phyloP scores from a whole-genome alignment of 1,284 basidiomycete genomes.

The Porogramme epimiltina region DNA sequence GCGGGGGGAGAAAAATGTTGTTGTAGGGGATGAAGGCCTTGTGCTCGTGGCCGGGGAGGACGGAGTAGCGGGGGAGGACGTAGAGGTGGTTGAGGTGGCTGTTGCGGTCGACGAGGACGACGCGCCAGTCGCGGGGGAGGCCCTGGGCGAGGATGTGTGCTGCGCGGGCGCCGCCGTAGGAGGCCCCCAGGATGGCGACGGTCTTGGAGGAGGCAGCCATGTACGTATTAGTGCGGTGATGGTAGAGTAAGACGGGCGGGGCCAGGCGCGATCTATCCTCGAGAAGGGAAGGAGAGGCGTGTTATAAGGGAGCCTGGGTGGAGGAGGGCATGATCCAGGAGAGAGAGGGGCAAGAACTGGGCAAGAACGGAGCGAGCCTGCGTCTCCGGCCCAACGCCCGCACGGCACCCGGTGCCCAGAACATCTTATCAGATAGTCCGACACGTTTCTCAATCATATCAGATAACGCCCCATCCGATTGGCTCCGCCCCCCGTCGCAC shows the following conservation, averaged over 20 bases:
- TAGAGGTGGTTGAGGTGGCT: slow-evolving; percentile 49
- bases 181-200: slow-evolving; percentile 60
- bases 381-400: background rate
- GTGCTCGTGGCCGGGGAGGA: slow-evolving; percentile 70
- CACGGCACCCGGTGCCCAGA: background rate
- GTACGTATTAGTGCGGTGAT: slow-evolving; percentile 22
- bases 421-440: slow-evolving; percentile 22
- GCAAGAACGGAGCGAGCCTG: too few species aligned
- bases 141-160: slow-evolving; percentile 56
- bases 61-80: slow-evolving; percentile 63
- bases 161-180: slow-evolving; percentile 60
- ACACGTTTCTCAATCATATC: slow-evolving; percentile 17
- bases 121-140: slow-evolving; percentile 61
- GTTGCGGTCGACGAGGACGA: slow-evolving; percentile 76
- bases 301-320: slow-evolving; percentile 17
- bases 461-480: slow-evolving; percentile 21
- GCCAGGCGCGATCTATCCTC: slow-evolving; percentile 15
- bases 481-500: slow-evolving; percentile 2
- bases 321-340: background rate
- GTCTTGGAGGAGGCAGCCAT: slow-evolving; percentile 40
- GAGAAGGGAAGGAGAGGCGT: slow-evolving; percentile 14
- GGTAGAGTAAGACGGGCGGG: slow-evolving; percentile 19
- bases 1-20: slow-evolving; percentile 39
- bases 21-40: slow-evolving; percentile 74
- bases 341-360: slow-evolving; percentile 6